These are phyloP conservation scores for Juglanconis oblonga DNA, from an alignment of 2,329 filamentous ascomycete genomes.

Conservation along the genomic window DNA sequence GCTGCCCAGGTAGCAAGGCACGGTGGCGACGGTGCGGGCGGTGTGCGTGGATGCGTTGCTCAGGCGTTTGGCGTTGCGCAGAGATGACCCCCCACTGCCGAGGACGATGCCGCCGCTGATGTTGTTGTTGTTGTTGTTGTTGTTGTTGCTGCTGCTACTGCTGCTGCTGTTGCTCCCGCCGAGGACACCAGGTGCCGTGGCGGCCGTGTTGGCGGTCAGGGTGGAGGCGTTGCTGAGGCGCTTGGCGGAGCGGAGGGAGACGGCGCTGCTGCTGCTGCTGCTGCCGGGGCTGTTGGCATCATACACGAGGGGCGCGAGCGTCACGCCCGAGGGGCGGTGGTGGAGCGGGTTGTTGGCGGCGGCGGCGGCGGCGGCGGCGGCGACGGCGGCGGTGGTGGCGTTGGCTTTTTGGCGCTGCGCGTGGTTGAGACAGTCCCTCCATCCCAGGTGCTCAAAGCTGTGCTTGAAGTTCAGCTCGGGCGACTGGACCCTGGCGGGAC, in stretches of 20 bases:
- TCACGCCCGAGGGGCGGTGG: not conserved
- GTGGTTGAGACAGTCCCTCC: constrained; percentile 7
- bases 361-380: too few species aligned
- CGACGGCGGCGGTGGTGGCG: not conserved
- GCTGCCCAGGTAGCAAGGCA: not conserved
- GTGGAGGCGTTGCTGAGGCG: constrained; percentile 12
- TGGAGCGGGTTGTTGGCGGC: not conserved
- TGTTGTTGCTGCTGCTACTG: not conserved
- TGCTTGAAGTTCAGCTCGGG: constrained; percentile 6
- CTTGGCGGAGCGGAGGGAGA: not conserved
- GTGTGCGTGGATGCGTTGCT: constrained; percentile 10
- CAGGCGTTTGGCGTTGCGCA: not conserved
- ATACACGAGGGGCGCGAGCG: not conserved
- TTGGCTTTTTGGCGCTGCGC: not conserved
- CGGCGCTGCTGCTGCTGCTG: constrained; percentile 1
- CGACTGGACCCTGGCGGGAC: not conserved
- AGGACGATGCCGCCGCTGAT: constrained; percentile 2
- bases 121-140: constrained; percentile 7
- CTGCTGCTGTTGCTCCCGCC: not conserved
- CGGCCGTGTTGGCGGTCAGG: constrained; percentile 8
- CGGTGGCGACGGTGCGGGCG: constrained; percentile 10
- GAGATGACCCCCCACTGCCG: not conserved
- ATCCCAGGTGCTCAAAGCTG: constrained; percentile 3
- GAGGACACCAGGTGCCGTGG: not conserved
- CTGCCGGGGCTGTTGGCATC: not conserved